Evolutionary conservation across 78 protist genomes (phyloP), one percentile per base, ranked within the genome.

Genomic region (Dictyostelium firmibasis): DNA sequence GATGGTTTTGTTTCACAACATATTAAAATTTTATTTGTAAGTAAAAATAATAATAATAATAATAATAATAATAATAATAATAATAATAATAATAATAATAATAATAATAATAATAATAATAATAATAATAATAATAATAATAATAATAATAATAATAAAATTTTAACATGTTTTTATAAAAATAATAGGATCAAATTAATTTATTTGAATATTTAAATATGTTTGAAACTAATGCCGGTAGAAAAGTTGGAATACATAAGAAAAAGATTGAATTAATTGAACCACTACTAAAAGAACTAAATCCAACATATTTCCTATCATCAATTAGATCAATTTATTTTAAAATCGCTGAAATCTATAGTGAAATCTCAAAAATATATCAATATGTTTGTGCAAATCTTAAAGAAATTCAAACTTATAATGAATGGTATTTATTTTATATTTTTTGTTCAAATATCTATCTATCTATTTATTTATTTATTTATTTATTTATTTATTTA

Each of bases 1-100:
- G 86, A 82, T 82, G 86, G 86, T 31, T 82, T 82, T 60, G 86
- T 82, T 7, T 47, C 86, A 5, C 69, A 82, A 43, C 50, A 82
- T 82, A 31, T 82, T 47, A 23, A 81, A 29, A 81, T 81, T 35
- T 41, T 47, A 81, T 81, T 81, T 81, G 85, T 81, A 81, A 47
- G 62, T 81, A 50, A n/a, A n/a, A n/a, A n/a, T n/a, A n/a, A n/a
- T n/a, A n/a, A n/a, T n/a, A n/a, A n/a, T n/a, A n/a, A n/a, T n/a
- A n/a, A n/a, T n/a, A n/a, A n/a, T n/a, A n/a, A n/a, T n/a, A n/a
- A n/a, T n/a, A n/a, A n/a, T n/a, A n/a, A n/a, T n/a, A n/a, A n/a
- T n/a, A n/a, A n/a, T n/a, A n/a, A n/a, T n/a, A n/a, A n/a, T n/a
- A n/a, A n/a, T n/a, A n/a, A n/a, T n/a, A n/a, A n/a, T n/a, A n/a